Evolutionary conservation across 352 stramenopile genomes (phyloP), one percentile per base, ranked within the genome.

Genomic region (Vaucheria bursata): DNA sequence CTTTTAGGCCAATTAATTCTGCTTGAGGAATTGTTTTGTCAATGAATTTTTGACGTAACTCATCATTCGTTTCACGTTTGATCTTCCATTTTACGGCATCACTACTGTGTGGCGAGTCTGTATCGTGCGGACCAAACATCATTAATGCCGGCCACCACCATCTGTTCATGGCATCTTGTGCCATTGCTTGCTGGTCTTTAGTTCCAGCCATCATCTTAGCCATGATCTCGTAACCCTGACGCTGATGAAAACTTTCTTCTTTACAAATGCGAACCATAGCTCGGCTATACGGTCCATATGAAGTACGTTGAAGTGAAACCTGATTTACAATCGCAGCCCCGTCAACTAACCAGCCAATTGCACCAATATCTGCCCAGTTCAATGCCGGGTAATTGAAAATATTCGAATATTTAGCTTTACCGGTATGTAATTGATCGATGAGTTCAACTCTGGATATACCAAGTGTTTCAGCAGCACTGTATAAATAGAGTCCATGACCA

Each of bases 191-290:
- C 25, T 59, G 45, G 12, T 18, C 45, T 59, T 59, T 25, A 18
- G 45, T 59, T 59, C 45, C 45, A 18, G 45, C 45, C 45, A 59
- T 59, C n/a, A n/a, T n/a, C n/a, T n/a, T n/a, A n/a, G n/a, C n/a
- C 45, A 59, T 59, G 45, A 59, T 59, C 45, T 59, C 45, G 45
- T 18, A 59, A 25, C 45, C 45, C 25, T 59, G 45, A 59, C 45
- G 45, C 25, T 59, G 45, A 59, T 59, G 45, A 25, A 59, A 59
- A 59, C 45, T 59, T 59, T 59, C 45, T 59, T 59, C 45, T 59
- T 59, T 59, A 25, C 45, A 59, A 59, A 59, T 25, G 18, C 45
- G 45, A 18, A 59, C 45, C 45, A 59, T 59, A 25, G 45, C 45
- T 18, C 45, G 45, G 45, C 12, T 25, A 59, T 59, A 59, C 18